A percentile compares a stretch with the other conserved stretches of the same genome.
phyloP scores from a whole-genome alignment of 1,139 yeast species.

The Candida buenavistaensis region DNA sequence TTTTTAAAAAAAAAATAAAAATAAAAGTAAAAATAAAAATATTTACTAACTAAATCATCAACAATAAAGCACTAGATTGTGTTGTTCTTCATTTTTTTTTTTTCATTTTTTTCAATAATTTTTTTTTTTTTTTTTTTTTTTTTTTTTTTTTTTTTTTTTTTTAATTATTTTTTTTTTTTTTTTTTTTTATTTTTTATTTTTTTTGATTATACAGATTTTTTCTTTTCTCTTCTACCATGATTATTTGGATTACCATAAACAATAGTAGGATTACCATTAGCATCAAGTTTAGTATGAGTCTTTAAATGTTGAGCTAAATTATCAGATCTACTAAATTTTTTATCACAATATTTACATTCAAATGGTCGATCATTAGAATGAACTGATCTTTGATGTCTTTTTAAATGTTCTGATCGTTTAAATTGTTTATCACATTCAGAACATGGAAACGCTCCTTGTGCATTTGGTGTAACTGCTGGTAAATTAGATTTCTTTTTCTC shows the following conservation, averaged over 20 bases:
- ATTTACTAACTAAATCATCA: too few species aligned
- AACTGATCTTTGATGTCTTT: constrained; percentile 49
- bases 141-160: too few species aligned
- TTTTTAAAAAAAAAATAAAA: too few species aligned
- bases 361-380: constrained; percentile 50
- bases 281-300: constrained; percentile 43
- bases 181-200: too few species aligned
- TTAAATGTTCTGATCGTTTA: constrained; percentile 50
- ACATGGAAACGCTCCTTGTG: constrained; percentile 37
- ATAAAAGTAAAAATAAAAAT: too few species aligned
- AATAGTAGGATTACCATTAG: constrained; percentile 37
- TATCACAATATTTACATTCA: constrained; percentile 50
- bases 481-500: constrained; percentile 11
- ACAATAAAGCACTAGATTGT: too few species aligned
- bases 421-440: constrained; percentile 47
- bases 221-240: constrained; percentile 25
- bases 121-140: too few species aligned
- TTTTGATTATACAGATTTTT: constrained; percentile 14
- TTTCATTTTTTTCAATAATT: too few species aligned
- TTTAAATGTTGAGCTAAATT: constrained; percentile 52
- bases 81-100: too few species aligned
- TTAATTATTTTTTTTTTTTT: too few species aligned
- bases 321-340: constrained; percentile 48
- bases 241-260: constrained; percentile 40
- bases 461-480: constrained; percentile 10